These are phyloP conservation scores for Croton setiger DNA, from an alignment of 441 rosid genomes.

Conservation along the genomic window DNA sequence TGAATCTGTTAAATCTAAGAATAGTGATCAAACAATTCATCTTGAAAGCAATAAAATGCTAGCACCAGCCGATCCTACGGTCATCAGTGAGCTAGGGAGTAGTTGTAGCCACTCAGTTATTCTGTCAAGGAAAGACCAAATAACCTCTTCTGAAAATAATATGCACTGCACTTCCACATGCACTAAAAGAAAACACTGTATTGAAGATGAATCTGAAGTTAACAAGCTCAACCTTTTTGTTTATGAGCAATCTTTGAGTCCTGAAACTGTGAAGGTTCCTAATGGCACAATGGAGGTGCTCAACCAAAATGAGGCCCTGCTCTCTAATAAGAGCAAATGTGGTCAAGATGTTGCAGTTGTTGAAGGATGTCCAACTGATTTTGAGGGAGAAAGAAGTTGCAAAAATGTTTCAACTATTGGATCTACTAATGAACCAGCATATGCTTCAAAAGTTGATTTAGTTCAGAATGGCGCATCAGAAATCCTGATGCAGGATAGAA, in stretches of 20 bases:
- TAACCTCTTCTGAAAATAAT: slow-evolving; percentile 8
- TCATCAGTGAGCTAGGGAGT: slow-evolving; percentile 5
- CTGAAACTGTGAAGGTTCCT: slow-evolving; percentile 27
- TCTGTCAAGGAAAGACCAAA: slow-evolving; percentile 14
- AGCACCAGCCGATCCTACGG: slow-evolving; percentile 4
- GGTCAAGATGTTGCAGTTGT: slow-evolving; percentile 13
- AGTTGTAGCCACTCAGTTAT: slow-evolving; percentile 14
- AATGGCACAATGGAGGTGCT: slow-evolving; percentile 13
- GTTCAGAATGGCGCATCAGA: slow-evolving; percentile 15
- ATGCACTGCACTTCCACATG: not conserved
- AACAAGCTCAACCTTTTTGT: slow-evolving; percentile 28
- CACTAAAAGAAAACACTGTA: slow-evolving; percentile 17
- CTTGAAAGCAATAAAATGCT: slow-evolving; percentile 13
- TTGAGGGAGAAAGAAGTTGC: slow-evolving; percentile 19
- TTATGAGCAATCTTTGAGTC: slow-evolving; percentile 24
- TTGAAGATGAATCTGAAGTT: slow-evolving; percentile 23
- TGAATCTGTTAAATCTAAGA: slow-evolving; percentile 19
- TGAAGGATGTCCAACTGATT: slow-evolving; percentile 12
- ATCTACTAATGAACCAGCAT: slow-evolving; percentile 22
- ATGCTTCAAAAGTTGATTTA: slow-evolving; percentile 9
- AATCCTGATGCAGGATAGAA: slow-evolving; percentile 24
- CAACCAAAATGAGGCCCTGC: slow-evolving; percentile 18
- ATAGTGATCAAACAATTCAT: slow-evolving; percentile 23
- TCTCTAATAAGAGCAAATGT: slow-evolving; percentile 13
- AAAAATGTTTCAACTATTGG: slow-evolving; percentile 19